Percentiles rank a stretch among this genome's conserved stretches.
Evolutionary conservation across 371 early-diverging fungal species (phyloP).

Genomic region (Saksenaea oblongispora): DNA sequence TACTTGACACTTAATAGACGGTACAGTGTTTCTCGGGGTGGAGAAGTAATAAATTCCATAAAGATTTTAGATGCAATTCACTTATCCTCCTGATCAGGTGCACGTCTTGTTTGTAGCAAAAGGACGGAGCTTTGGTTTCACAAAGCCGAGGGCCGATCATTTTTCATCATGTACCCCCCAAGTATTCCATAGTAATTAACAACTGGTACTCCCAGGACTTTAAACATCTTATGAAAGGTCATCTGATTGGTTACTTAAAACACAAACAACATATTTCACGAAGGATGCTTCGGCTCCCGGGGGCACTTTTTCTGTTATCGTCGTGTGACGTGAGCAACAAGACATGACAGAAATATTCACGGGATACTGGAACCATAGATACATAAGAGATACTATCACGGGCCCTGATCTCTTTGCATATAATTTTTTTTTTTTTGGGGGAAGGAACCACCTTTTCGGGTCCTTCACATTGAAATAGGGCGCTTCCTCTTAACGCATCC

Average conservation of each 20-base stretch:
- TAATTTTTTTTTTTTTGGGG: background rate
- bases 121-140: background rate
- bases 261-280: background rate
- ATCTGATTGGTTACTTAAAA: background rate
- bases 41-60: background rate
- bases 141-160: constrained; percentile 5
- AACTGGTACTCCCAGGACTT: background rate
- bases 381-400: background rate
- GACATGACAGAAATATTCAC: background rate
- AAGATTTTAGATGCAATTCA: background rate
- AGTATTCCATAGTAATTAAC: background rate
- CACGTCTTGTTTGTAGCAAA: background rate
- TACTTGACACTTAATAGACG: no score
- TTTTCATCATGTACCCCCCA: background rate
- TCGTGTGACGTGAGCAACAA: constrained; percentile 6
- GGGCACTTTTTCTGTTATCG: constrained; percentile 3
- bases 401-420: background rate
- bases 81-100: background rate
- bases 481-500: background rate
- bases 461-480: background rate
- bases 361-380: background rate
- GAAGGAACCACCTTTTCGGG: background rate
- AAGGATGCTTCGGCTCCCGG: background rate
- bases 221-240: background rate
- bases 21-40: background rate